A percentile compares a stretch with the other conserved stretches of the same genome.
Conservation (phyloP, 441 rosid genomes). For the Corymbia calophylla region DNA sequence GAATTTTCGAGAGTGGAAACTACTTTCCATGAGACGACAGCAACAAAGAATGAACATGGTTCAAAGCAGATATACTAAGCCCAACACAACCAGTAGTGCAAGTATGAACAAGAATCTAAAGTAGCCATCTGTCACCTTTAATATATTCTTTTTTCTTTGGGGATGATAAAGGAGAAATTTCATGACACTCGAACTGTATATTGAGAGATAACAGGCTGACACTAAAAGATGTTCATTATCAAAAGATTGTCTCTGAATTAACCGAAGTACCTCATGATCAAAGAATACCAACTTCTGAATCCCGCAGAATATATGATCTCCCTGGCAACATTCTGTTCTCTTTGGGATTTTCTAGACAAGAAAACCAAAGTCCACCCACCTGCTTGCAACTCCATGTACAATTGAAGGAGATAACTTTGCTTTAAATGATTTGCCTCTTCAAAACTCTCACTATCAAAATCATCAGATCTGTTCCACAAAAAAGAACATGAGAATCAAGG, state of each 20-base stretch:
- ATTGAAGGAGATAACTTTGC: slow-evolving; percentile 21
- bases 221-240: not conserved
- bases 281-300: slow-evolving; percentile 42
- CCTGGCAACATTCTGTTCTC: slow-evolving; percentile 20
- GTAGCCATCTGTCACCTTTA: not conserved
- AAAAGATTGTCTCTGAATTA: not conserved
- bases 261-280: slow-evolving; percentile 62
- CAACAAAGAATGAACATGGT: not conserved
- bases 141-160: not conserved
- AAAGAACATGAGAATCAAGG: not conserved
- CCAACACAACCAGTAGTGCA: not conserved
- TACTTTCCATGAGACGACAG: not conserved
- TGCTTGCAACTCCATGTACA: slow-evolving; percentile 44
- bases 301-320: slow-evolving; percentile 46
- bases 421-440: slow-evolving; percentile 36
- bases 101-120: not conserved
- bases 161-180: not conserved
- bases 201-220: not conserved
- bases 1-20: not conserved
- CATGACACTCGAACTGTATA: not conserved
- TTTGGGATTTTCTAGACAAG: slow-evolving; percentile 44
- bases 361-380: slow-evolving; percentile 57
- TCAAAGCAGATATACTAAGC: not conserved
- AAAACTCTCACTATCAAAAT: slow-evolving; percentile 17
- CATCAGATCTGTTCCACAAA: slow-evolving; percentile 19